phyloP scores from a whole-genome alignment of 78 protist genomes.

The Tieghemostelium lacteum region DNA sequence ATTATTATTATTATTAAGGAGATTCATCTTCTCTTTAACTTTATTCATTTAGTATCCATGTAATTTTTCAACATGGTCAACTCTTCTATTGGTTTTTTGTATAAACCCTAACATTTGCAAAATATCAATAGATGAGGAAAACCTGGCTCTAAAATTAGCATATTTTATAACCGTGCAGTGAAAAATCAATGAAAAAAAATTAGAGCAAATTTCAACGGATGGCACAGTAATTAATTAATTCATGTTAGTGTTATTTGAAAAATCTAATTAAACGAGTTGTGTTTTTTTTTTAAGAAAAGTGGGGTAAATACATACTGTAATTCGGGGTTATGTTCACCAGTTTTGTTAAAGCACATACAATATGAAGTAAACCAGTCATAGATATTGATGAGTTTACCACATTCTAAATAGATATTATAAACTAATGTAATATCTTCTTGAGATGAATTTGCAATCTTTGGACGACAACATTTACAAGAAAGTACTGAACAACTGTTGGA shows the following conservation, averaged over 20 bases:
- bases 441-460: neutral
- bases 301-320: conserved; percentile 4
- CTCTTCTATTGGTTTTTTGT: conserved; percentile 26
- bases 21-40: too few species aligned
- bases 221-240: too few species aligned
- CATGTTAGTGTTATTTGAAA: neutral
- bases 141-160: conserved; percentile 29
- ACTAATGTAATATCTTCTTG: conserved; percentile 31
- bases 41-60: neutral
- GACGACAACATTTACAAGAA: conserved; percentile 22
- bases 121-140: conserved; percentile 5
- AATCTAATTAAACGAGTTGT: too few species aligned
- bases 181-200: neutral
- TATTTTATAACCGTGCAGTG: too few species aligned
- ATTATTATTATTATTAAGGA: neutral
- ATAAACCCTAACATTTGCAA: conserved; percentile 5
- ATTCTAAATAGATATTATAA: neutral
- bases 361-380: conserved; percentile 53
- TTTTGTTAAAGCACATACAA: neutral
- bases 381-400: conserved; percentile 40
- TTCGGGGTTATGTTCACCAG: too few species aligned
- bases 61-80: conserved; percentile 39
- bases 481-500: neutral
- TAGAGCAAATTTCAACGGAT: too few species aligned
- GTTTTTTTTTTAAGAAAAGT: neutral